These are phyloP conservation scores for Trichoderma sp. DNA, from an alignment of 2,329 filamentous ascomycete species.

Conservation along the genomic window DNA sequence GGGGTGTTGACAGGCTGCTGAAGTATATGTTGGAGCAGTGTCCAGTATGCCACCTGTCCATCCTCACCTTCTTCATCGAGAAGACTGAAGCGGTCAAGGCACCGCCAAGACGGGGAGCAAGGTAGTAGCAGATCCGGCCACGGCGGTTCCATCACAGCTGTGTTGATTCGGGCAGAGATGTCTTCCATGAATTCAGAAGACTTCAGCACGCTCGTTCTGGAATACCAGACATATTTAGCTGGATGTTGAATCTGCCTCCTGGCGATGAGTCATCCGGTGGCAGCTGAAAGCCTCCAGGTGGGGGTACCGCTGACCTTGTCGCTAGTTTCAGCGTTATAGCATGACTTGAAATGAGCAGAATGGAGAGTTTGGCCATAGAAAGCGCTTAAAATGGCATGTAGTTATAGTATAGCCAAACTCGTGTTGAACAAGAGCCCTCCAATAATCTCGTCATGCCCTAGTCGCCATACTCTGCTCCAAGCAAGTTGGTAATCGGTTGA, in stretches of 20 bases:
- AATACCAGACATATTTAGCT: background rate
- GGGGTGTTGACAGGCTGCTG: slow-evolving; percentile 4
- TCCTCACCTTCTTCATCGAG: slow-evolving; percentile 30
- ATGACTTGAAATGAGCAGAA: background rate
- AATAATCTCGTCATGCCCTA: background rate
- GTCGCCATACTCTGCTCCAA: background rate
- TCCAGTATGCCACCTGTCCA: slow-evolving; percentile 32
- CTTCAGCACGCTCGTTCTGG: background rate
- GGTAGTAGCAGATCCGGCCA: slow-evolving; percentile 21
- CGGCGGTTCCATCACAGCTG: background rate
- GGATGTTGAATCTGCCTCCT: background rate
- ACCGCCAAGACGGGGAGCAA: slow-evolving; percentile 22
- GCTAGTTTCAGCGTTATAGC: background rate
- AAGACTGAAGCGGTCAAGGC: slow-evolving; percentile 36
- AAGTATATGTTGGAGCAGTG: slow-evolving; percentile 30
- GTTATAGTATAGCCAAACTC: background rate
- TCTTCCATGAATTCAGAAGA: no score
- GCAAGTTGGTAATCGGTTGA: background rate
- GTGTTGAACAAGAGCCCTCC: background rate
- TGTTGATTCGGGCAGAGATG: no score
- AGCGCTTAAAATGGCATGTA: background rate
- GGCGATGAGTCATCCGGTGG: slow-evolving; percentile 7
- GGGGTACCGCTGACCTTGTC: background rate
- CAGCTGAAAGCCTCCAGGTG: background rate
- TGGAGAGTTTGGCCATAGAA: no score